phyloP scores from a whole-genome alignment of 129 eudicot species.

The Mikania micrantha region DNA sequence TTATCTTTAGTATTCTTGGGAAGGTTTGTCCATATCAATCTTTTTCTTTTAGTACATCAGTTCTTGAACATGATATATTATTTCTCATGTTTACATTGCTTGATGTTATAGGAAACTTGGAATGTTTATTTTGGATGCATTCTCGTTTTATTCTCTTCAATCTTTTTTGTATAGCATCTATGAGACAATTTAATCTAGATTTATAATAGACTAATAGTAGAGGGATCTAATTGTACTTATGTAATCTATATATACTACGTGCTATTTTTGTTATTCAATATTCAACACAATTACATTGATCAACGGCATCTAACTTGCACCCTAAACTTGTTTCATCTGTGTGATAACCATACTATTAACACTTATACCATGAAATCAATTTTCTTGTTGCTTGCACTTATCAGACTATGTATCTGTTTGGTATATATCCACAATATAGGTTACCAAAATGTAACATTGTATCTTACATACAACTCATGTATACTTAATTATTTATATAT shows the following conservation, averaged over 20 bases:
- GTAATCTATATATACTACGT: too few species aligned
- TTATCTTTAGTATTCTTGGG: slow-evolving; percentile 83
- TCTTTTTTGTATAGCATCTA: not conserved
- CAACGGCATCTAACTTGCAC: too few species aligned
- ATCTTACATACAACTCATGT: not conserved
- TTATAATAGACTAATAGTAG: too few species aligned
- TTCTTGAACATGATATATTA: not conserved
- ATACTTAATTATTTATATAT: not conserved
- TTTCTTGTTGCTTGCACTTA: not conserved
- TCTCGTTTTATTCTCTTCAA: not conserved
- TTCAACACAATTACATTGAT: too few species aligned
- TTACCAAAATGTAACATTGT: not conserved
- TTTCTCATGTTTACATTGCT: not conserved
- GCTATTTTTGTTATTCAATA: too few species aligned
- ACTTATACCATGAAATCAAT: not conserved
- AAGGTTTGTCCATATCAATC: slow-evolving; percentile 46
- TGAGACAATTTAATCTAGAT: too few species aligned
- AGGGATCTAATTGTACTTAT: too few species aligned
- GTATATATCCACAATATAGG: not conserved
- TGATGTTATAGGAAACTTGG: not conserved
- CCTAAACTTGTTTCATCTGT: not conserved
- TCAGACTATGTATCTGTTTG: not conserved
- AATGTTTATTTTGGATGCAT: not conserved
- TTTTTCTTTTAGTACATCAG: not conserved
- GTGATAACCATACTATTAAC: not conserved